phyloP scores from a whole-genome alignment of 441 rosid species.

The Adansonia grandidieri region DNA sequence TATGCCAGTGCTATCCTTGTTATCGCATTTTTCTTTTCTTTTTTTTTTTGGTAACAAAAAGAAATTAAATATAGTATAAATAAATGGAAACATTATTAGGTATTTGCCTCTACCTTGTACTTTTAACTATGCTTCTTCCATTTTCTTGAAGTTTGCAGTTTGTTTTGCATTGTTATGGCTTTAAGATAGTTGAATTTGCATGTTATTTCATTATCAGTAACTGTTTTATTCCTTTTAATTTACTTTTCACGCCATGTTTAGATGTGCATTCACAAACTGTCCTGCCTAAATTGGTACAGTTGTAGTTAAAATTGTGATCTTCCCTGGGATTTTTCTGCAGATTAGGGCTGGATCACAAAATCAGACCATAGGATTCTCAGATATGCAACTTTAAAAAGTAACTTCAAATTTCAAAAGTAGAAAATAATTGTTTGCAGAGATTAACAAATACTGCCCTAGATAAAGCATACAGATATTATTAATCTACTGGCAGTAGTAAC shows the following conservation, averaged over 20 bases:
- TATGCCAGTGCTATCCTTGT: slow-evolving; percentile 30
- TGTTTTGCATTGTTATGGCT: neutral
- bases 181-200: neutral
- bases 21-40: neutral
- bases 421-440: neutral
- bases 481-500: neutral
- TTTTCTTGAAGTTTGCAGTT: neutral
- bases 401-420: neutral
- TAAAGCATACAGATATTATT: neutral
- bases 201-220: neutral
- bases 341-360: neutral
- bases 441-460: neutral
- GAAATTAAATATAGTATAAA: neutral
- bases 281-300: neutral
- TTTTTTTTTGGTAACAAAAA: too few species aligned
- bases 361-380: neutral
- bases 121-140: neutral
- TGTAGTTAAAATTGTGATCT: neutral
- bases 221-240: neutral
- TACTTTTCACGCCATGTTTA: neutral
- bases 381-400: neutral
- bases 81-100: neutral
- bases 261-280: neutral
- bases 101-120: neutral
- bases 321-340: neutral